Percentiles rank a stretch among this genome's conserved stretches.
Conservation (phyloP, 73 alveolate genomes). For the Paramecium caudatum region DNA sequence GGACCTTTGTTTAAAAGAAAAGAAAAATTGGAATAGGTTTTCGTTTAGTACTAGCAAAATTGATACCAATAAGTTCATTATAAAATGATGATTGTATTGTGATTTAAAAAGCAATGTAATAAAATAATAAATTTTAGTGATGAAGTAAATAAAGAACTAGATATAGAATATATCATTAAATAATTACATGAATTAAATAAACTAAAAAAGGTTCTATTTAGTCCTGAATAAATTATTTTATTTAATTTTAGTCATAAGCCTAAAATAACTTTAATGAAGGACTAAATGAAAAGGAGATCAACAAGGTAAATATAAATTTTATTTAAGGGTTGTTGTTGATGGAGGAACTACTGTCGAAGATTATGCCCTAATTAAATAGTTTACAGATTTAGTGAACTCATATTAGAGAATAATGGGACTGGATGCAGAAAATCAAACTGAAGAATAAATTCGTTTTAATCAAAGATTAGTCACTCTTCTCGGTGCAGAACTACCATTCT, state of each 20-base stretch:
- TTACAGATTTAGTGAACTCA: conserved; percentile 3
- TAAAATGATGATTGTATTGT: conserved; percentile 5
- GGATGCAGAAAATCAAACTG: neutral
- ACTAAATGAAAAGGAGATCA: neutral
- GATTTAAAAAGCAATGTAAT: conserved; percentile 28
- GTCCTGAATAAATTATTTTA: neutral
- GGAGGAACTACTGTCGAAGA: neutral
- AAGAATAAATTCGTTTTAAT: conserved; percentile 36
- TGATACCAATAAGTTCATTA: neutral
- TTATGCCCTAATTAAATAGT: neutral
- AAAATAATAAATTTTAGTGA: neutral
- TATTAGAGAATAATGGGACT: neutral
- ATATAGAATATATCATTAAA: conserved; percentile 1
- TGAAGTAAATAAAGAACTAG: conserved; percentile 32
- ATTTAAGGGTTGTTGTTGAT: neutral
- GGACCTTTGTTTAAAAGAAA: neutral
- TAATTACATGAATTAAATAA: conserved; percentile 36
- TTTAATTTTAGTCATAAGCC: conserved; percentile 63
- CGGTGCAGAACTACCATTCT: conserved; percentile 8
- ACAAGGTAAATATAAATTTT: neutral
- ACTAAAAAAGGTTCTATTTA: conserved; percentile 8
- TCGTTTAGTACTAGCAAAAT: neutral
- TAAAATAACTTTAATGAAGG: conserved; percentile 1
- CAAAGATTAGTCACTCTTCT: neutral
- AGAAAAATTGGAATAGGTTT: neutral